Base-by-base conservation (phyloP, 2,329 filamentous ascomycete species). In the Monilinia polystroma region DNA sequence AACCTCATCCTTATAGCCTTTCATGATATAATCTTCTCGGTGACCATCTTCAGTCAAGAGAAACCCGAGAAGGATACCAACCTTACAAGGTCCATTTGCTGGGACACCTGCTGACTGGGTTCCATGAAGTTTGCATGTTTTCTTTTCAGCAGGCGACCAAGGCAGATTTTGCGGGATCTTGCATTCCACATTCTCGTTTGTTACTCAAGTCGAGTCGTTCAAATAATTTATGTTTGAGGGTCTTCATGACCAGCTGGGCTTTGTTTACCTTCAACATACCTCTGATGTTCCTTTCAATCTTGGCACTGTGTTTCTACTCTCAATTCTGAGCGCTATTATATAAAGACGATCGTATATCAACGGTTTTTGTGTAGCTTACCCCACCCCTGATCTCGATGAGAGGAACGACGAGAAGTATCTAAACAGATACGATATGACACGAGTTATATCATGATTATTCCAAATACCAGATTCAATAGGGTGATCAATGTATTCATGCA, bases 61-160 rank as follows among this genome's bases (percentile, higher is more conserved):
- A 59, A 35, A 3, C 26, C 26, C 57, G 20, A 35, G 43, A 35
- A 59, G 43, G 57, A 59, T 35, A 59, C 57, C 20, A 49, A 49
- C 57, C 20, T 23, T 11, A 49, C 57, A 49, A 4, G 43, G 12
- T 59, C 20, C 29, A n/a, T 16, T 49, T 59, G 6, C 11, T 23
- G 43, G 57, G 18, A 59, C 11, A 49, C 35, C 57, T 59, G 26
- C 26, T 59, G 43, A 45, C 26, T 59, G 10, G 8, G 10, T 62
- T 51, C 29, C 32, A 38, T 62, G 58, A 62, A 62, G 38, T 62
- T 62, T 62, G 58, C 58, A 52, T 62, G 58, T 52, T 62, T 62
- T 59, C 16, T 47, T 62, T 62, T 47, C 45, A 38, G 58, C 47
- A 20, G 47, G 23, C 45, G 45, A 38, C 58, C 58, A 45, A 51